Conservation (phyloP, 148 eudicot species). For the Heliamphora exappendiculata region DNA sequence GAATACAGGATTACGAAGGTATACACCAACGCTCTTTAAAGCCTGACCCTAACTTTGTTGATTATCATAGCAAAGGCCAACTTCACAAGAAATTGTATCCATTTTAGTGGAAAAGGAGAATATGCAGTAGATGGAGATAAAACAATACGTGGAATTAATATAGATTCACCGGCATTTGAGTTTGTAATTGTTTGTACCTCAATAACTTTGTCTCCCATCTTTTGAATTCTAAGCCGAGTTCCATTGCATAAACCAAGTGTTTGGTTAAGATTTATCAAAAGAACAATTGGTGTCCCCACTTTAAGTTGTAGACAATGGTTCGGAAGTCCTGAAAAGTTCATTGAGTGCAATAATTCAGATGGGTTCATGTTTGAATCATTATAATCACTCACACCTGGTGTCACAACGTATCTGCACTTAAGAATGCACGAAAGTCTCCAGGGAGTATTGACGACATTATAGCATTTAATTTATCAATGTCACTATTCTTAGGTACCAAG, state of each 20-base stretch:
- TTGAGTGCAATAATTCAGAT: not conserved
- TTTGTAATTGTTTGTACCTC: not conserved
- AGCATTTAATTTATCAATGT: not conserved
- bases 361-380: not conserved
- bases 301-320: no score
- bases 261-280: no score
- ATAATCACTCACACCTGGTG: not conserved
- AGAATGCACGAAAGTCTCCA: not conserved
- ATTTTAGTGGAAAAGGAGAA: constrained; percentile 1
- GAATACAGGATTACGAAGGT: constrained; percentile 13
- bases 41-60: constrained; percentile 15
- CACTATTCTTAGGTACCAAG: constrained; percentile 8
- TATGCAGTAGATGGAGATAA: no score
- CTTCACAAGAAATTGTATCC: constrained; percentile 5
- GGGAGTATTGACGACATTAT: not conserved
- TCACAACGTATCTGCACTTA: constrained; percentile 1
- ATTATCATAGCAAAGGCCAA: constrained; percentile 9
- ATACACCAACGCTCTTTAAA: constrained; percentile 7
- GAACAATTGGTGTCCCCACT: no score
- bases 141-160: constrained; percentile 1
- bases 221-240: no score
- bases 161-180: not conserved
- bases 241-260: no score
- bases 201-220: no score
- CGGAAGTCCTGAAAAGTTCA: not conserved